Evolutionary conservation across 1,139 yeast genomes (phyloP).

Genomic region (Protomyces inouyei): DNA sequence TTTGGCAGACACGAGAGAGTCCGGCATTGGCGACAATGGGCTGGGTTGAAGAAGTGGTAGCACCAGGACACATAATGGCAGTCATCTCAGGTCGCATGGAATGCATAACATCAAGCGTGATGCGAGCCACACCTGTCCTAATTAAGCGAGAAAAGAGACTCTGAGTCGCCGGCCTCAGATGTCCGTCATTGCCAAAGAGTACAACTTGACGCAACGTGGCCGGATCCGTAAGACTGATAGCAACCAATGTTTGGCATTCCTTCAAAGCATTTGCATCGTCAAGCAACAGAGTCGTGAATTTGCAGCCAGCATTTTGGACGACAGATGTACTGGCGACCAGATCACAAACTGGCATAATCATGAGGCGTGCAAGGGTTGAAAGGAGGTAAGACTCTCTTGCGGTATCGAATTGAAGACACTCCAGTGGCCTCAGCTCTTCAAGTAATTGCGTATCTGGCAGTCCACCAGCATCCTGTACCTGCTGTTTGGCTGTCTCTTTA

Average conservation of each 20-base stretch:
- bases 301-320: constrained; percentile 33
- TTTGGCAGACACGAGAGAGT: constrained; percentile 42
- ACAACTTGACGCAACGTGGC: constrained; percentile 36
- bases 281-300: constrained; percentile 39
- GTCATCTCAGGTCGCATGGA: constrained; percentile 32
- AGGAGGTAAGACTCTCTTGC: constrained; percentile 36
- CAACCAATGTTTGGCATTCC: constrained; percentile 39
- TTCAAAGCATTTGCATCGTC: constrained; percentile 41
- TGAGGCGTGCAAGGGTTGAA: constrained; percentile 37
- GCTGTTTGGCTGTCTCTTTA: constrained; percentile 38
- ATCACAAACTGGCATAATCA: constrained; percentile 40
- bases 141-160: constrained; percentile 37
- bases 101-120: constrained; percentile 36
- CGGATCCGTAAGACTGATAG: constrained; percentile 34
- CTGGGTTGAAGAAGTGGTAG: background rate
- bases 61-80: background rate
- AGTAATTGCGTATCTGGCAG: constrained; percentile 32
- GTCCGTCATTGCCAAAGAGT: constrained; percentile 41
- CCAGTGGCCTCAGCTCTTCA: constrained; percentile 40
- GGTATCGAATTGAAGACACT: constrained; percentile 34
- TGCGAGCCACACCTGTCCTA: constrained; percentile 35
- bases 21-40: constrained; percentile 44
- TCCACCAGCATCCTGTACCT: background rate
- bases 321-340: constrained; percentile 34
- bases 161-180: constrained; percentile 36